Percentiles rank a stretch among this genome's conserved stretches.
phyloP scores from a whole-genome alignment of 1,284 basidiomycete species.

The Meira miltonrushii region DNA sequence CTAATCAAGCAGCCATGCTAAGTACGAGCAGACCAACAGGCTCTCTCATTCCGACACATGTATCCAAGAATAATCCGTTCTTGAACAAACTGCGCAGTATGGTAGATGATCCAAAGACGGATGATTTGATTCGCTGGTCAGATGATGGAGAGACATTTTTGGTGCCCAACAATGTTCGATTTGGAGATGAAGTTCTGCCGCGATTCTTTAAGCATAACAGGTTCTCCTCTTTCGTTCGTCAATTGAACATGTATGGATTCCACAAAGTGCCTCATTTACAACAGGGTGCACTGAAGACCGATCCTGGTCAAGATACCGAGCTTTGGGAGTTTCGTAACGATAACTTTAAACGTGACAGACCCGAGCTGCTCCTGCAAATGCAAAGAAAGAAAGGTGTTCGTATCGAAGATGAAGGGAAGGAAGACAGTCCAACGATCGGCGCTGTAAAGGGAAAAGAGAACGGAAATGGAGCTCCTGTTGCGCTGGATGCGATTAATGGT shows the following conservation, averaged over 20 bases:
- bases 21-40: not conserved
- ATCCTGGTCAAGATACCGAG: slow-evolving; percentile 63
- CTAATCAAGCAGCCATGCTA: not conserved
- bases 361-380: slow-evolving; percentile 82
- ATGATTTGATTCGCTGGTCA: slow-evolving; percentile 82
- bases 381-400: slow-evolving; percentile 61
- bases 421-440: slow-evolving; percentile 19
- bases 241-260: slow-evolving; percentile 74
- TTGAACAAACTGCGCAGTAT: slow-evolving; percentile 90
- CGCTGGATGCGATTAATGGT: slow-evolving; percentile 11
- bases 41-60: slow-evolving; percentile 19
- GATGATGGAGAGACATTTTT: slow-evolving; percentile 84
- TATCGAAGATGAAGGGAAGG: slow-evolving; percentile 13
- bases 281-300: slow-evolving; percentile 71
- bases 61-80: slow-evolving; percentile 63
- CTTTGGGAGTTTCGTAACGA: slow-evolving; percentile 90
- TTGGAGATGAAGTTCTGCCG: slow-evolving; percentile 82
- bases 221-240: slow-evolving; percentile 87
- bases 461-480: not conserved
- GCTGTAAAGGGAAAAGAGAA: slow-evolving; percentile 45
- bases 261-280: slow-evolving; percentile 68
- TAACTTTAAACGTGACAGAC: slow-evolving; percentile 81
- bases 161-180: slow-evolving; percentile 86
- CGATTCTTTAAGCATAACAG: slow-evolving; percentile 95
- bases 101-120: slow-evolving; percentile 77